Conservation (phyloP, 2,329 filamentous ascomycete species). For the Byssothecium circinans region DNA sequence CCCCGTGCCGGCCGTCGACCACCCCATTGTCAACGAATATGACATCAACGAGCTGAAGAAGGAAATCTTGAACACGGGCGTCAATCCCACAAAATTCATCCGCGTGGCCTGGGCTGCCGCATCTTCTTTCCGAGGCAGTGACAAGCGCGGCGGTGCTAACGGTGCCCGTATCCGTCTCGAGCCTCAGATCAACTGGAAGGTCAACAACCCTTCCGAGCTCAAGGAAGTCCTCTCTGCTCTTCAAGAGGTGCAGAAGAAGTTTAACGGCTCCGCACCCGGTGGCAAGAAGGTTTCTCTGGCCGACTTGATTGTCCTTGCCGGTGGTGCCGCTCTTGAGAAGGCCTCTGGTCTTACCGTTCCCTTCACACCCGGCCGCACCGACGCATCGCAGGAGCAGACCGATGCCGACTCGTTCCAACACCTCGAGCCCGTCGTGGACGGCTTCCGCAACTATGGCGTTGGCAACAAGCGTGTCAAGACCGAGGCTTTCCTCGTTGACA, state of each 20-base stretch:
- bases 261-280: constrained; percentile 57
- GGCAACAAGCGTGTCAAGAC: constrained; percentile 62
- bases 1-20: constrained; percentile 63
- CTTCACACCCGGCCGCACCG: constrained; percentile 72
- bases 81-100: constrained; percentile 64
- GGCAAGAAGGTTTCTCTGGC: constrained; percentile 77
- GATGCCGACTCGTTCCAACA: constrained; percentile 65
- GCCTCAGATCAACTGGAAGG: constrained; percentile 71
- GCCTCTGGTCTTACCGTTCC: constrained; percentile 66
- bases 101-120: constrained; percentile 46
- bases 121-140: constrained; percentile 55
- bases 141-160: constrained; percentile 83
- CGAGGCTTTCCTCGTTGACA: constrained; percentile 73
- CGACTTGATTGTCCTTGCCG: constrained; percentile 76
- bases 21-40: constrained; percentile 61
- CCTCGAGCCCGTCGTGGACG: constrained; percentile 71
- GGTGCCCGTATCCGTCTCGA: constrained; percentile 74
- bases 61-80: constrained; percentile 64
- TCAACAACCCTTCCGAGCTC: constrained; percentile 72
- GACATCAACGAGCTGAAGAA: constrained; percentile 70
- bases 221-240: constrained; percentile 62
- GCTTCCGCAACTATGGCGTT: constrained; percentile 78
- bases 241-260: constrained; percentile 66
- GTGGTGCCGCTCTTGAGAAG: constrained; percentile 71
- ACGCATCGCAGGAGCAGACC: constrained; percentile 72